phyloP scores from a whole-genome alignment of 768 basidiomycete genomes.

The Favolaschia claudopus region DNA sequence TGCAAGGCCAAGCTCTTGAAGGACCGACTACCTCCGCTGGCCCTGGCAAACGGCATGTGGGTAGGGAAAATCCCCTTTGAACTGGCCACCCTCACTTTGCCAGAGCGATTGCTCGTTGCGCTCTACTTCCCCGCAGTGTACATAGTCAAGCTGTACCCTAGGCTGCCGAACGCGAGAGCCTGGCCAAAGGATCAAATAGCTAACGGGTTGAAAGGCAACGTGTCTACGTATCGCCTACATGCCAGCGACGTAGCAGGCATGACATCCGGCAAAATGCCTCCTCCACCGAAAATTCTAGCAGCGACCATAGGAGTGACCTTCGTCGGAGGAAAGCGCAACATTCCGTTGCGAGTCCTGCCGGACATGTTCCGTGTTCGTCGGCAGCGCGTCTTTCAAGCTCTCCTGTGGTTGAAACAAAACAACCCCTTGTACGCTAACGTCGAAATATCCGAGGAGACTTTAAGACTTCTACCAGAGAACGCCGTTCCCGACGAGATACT shows the following conservation, averaged over 20 bases:
- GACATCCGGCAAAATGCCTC: conserved; percentile 37
- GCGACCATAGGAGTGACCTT: conserved; percentile 40
- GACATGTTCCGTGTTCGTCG: conserved; percentile 34
- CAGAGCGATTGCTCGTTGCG: conserved; percentile 45
- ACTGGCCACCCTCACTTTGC: conserved; percentile 37
- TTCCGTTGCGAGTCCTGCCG: conserved; percentile 29
- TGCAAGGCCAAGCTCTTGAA: conserved; percentile 8
- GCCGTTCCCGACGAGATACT: conserved; percentile 40
- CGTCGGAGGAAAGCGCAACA: conserved; percentile 32
- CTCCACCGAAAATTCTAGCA: conserved; percentile 29
- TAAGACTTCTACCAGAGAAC: conserved; percentile 39
- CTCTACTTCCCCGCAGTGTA: conserved; percentile 39
- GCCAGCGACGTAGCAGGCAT: conserved; percentile 29
- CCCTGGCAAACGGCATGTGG: conserved; percentile 51
- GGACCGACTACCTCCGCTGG: conserved; percentile 20
- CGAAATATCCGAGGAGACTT: conserved; percentile 23
- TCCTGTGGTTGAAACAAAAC: conserved; percentile 42
- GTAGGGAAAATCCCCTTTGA: conserved; percentile 40
- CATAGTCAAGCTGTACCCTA: conserved; percentile 47
- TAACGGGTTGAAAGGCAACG: conserved; percentile 40
- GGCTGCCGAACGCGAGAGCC: conserved; percentile 16
- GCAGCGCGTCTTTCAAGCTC: conserved; percentile 25
- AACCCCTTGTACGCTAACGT: conserved; percentile 37
- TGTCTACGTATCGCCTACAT: conserved; percentile 39
- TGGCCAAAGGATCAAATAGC: conserved; percentile 27